Evolutionary conservation across 2,329 filamentous ascomycete genomes (phyloP).

Genomic region (Neofusicoccum laricinum): DNA sequence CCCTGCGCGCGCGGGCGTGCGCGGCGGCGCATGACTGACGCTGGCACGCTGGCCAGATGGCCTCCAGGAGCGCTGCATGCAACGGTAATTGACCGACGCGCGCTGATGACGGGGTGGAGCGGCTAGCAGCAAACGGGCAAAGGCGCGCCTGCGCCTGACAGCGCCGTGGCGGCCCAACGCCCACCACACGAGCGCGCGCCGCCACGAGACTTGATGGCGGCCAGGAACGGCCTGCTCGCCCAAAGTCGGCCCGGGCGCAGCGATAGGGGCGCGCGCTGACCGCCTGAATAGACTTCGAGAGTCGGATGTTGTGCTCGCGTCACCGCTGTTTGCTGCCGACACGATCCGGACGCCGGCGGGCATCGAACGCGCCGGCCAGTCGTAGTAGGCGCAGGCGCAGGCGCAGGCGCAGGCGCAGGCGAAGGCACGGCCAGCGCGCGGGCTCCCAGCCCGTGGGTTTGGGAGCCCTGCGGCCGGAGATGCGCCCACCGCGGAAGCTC

Average conservation of each 20-base stretch:
- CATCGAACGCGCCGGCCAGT: no score
- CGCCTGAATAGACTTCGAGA: slow-evolving; percentile 13
- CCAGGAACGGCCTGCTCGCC: slow-evolving; percentile 11
- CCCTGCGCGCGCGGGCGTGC: slow-evolving; percentile 6
- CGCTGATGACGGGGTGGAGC: slow-evolving; percentile 1
- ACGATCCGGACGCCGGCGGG: not conserved
- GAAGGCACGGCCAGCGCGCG: slow-evolving; percentile 6
- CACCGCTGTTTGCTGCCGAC: slow-evolving; percentile 11
- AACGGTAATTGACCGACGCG: slow-evolving; percentile 5
- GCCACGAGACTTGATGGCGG: slow-evolving; percentile 3
- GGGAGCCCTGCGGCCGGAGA: slow-evolving; percentile 14
- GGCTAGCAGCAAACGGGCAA: slow-evolving; percentile 9
- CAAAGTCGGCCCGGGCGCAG: slow-evolving; percentile 11
- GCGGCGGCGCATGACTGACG: slow-evolving; percentile 4
- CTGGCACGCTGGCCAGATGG: not conserved
- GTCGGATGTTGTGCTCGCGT: slow-evolving; percentile 13
- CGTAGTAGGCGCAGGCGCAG: no score
- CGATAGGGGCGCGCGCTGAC: slow-evolving; percentile 11
- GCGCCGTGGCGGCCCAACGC: not conserved
- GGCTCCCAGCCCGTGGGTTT: slow-evolving; percentile 2
- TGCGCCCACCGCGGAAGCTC: slow-evolving; percentile 9
- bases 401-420: not conserved
- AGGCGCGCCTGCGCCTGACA: not conserved
- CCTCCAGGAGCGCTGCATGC: slow-evolving; percentile 10
- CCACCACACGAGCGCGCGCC: not conserved